phyloP scores from a whole-genome alignment of 345 rosid species.

The Sapria himalayana region DNA sequence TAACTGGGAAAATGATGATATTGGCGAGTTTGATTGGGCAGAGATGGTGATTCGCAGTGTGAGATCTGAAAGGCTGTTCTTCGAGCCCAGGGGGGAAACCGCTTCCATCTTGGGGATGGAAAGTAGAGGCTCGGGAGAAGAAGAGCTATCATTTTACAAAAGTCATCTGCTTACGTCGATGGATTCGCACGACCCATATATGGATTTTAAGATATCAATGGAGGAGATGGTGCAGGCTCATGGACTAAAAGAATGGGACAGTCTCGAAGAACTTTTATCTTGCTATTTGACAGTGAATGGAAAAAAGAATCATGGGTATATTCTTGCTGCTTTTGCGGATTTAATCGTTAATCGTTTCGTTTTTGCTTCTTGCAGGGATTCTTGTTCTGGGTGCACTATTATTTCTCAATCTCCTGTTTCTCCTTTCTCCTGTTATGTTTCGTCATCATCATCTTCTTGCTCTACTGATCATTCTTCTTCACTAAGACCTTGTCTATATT shows the following conservation, averaged over 20 bases:
- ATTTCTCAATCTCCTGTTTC: conserved; percentile 31
- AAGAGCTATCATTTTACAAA: conserved; percentile 22
- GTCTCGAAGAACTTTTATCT: conserved; percentile 49
- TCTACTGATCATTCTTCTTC: too few species aligned
- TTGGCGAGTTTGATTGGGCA: conserved; percentile 7
- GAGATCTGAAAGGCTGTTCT: conserved; percentile 45
- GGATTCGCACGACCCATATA: conserved; percentile 65
- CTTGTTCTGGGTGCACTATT: conserved; percentile 13
- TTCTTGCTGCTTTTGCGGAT: conserved; percentile 64
- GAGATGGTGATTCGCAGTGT: conserved; percentile 38
- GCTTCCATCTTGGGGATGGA: conserved; percentile 45
- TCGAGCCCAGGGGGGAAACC: conserved; percentile 40
- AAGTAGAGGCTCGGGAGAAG: too few species aligned
- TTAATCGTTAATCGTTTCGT: conserved; percentile 26
- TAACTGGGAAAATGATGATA: conserved; percentile 2
- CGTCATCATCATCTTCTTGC: conserved; percentile 19
- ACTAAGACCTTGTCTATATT: too few species aligned
- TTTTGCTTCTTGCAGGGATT: conserved; percentile 8
- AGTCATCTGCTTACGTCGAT: conserved; percentile 39
- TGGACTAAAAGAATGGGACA: conserved; percentile 49
- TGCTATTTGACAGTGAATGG: conserved; percentile 70
- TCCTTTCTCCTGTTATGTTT: conserved; percentile 36
- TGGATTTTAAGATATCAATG: conserved; percentile 71
- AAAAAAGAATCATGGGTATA: conserved; percentile 45
- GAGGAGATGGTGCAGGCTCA: conserved; percentile 71